phyloP scores from a whole-genome alignment of 2,329 filamentous ascomycete genomes.

The Neoarthrinium moseri region DNA sequence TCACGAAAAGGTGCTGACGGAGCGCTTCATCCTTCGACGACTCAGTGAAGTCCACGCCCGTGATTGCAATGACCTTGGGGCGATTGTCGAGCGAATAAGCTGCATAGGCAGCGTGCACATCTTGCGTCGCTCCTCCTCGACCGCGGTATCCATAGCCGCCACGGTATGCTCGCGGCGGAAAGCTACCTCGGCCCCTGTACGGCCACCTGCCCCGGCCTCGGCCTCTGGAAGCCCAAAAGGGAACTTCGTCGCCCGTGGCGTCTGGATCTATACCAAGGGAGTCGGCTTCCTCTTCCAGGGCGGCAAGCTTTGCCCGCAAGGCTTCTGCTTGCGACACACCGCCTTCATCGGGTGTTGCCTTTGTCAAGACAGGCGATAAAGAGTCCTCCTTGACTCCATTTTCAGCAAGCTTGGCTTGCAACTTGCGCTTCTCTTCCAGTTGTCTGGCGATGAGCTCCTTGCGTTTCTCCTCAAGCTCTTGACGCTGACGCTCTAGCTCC shows the following conservation, averaged over 20 bases:
- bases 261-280: slow-evolving; percentile 66
- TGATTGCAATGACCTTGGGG: slow-evolving; percentile 65
- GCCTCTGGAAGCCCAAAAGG: slow-evolving; percentile 34
- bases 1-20: slow-evolving; percentile 68
- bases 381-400: slow-evolving; percentile 33
- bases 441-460: slow-evolving; percentile 62
- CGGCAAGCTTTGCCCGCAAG: slow-evolving; percentile 69
- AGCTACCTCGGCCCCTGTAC: slow-evolving; percentile 35
- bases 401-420: slow-evolving; percentile 62
- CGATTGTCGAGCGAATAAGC: slow-evolving; percentile 74
- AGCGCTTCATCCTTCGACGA: slow-evolving; percentile 66
- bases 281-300: slow-evolving; percentile 71
- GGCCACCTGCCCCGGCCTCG: slow-evolving; percentile 37
- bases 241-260: slow-evolving; percentile 41
- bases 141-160: slow-evolving; percentile 48
- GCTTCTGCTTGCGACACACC: slow-evolving; percentile 54
- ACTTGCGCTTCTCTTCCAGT: slow-evolving; percentile 61
- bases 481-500: slow-evolving; percentile 60
- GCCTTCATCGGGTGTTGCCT: slow-evolving; percentile 17
- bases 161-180: slow-evolving; percentile 32
- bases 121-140: slow-evolving; percentile 32
- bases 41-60: slow-evolving; percentile 62
- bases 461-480: slow-evolving; percentile 65
- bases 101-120: slow-evolving; percentile 50
- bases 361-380: slow-evolving; percentile 17